phyloP scores from a whole-genome alignment of 108 stramenopile species.

The Chaetoceros tenuissimus region DNA sequence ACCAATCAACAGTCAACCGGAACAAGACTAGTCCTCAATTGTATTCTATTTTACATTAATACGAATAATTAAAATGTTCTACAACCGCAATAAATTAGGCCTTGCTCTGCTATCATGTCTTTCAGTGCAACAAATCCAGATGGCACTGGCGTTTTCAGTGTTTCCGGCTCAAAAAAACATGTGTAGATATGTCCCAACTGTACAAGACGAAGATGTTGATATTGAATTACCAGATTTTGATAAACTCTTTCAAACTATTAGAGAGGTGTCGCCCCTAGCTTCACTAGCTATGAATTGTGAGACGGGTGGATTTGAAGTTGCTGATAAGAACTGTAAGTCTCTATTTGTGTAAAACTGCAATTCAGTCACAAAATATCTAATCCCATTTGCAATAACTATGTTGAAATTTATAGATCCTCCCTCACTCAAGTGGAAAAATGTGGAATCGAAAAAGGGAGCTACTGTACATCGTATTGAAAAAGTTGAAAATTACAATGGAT shows the following conservation, averaged over 20 bases:
- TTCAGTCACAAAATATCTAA: not conserved
- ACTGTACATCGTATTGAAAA: slow-evolving; percentile 41
- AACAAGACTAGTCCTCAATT: too few relatives aligned
- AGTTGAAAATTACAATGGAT: slow-evolving; percentile 56
- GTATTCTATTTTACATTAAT: too few relatives aligned
- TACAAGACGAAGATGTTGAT: slow-evolving; percentile 39
- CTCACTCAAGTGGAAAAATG: slow-evolving; percentile 39
- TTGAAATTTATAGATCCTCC: slow-evolving; percentile 11
- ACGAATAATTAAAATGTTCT: too few relatives aligned
- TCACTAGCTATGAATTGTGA: slow-evolving; percentile 26
- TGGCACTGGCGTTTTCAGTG: too few relatives aligned
- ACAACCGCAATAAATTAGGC: too few relatives aligned
- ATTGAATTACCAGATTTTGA: slow-evolving; percentile 68
- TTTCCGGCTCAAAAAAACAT: too few relatives aligned
- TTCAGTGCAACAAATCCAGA: too few relatives aligned
- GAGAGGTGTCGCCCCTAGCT: slow-evolving; percentile 52
- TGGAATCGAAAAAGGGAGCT: slow-evolving; percentile 30
- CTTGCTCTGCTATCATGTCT: too few relatives aligned
- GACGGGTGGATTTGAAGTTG: slow-evolving; percentile 24
- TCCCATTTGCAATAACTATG: not conserved
- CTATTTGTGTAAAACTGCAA: not conserved
- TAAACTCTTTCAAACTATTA: slow-evolving; percentile 49
- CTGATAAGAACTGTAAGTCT: slow-evolving; percentile 27
- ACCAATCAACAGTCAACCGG: too few relatives aligned
- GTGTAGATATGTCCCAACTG: too few relatives aligned